Evolutionary conservation across 192 early-diverging fungal genomes (phyloP).

Genomic region (Helicostylum pulchrum): DNA sequence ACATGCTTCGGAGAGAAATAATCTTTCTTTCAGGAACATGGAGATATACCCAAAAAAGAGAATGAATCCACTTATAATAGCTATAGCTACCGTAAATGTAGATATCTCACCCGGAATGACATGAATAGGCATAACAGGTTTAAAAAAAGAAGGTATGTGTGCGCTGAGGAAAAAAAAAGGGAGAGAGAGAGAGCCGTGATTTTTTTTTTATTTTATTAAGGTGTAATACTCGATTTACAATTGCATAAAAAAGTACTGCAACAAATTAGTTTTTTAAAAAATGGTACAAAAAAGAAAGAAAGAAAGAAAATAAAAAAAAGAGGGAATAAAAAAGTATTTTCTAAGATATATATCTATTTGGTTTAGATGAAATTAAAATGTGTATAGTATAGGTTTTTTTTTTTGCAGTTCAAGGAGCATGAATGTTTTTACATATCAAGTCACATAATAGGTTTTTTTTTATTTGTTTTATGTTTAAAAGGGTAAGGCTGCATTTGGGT

Average conservation of each 20-base stretch:
- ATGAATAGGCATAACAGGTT: slow-evolving; percentile 17
- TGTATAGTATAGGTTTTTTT: not conserved
- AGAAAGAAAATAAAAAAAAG: not conserved
- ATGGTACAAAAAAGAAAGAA: too few relatives aligned
- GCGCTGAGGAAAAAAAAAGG: too few relatives aligned
- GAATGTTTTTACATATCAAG: too few relatives aligned
- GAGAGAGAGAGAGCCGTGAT: too few relatives aligned
- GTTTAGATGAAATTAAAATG: not conserved
- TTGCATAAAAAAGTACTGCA: too few relatives aligned
- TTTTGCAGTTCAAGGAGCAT: too few relatives aligned
- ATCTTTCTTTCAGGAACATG: slow-evolving; percentile 65
- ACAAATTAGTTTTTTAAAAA: too few relatives aligned
- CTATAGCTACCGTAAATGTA: slow-evolving; percentile 42
- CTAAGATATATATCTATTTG: not conserved
- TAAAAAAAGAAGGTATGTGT: not conserved
- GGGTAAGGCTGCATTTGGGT: too few relatives aligned
- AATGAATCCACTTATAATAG: slow-evolving; percentile 68
- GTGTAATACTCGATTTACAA: too few relatives aligned
- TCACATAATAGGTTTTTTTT: too few relatives aligned
- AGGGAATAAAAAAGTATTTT: not conserved
- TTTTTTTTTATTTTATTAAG: too few relatives aligned
- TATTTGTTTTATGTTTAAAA: too few relatives aligned
- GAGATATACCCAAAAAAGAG: slow-evolving; percentile 68
- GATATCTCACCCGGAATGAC: slow-evolving; percentile 39
- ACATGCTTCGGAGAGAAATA: slow-evolving; percentile 75